phyloP scores from a whole-genome alignment of 73 alveolate genomes.

The Blepharisma stoltei region DNA sequence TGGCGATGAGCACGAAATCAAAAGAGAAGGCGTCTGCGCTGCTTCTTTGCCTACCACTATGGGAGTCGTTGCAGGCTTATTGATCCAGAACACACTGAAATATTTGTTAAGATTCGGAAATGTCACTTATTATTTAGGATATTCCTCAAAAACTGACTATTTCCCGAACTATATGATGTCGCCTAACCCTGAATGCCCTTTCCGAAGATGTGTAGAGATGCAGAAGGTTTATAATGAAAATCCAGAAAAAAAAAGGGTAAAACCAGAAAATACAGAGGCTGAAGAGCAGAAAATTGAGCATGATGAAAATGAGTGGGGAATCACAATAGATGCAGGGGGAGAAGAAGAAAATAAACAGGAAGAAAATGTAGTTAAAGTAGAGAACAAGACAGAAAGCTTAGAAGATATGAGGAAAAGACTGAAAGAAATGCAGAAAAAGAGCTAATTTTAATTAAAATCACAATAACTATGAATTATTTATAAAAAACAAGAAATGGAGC shows the following conservation, averaged over 20 bases:
- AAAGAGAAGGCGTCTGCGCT: conserved; percentile 99
- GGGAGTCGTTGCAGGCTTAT: conserved; percentile 97
- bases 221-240: not conserved
- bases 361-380: not conserved
- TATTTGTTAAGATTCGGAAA: conserved; percentile 88
- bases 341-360: not conserved
- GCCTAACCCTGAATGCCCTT: conserved; percentile 84
- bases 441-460: not conserved
- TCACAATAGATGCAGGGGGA: not conserved
- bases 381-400: not conserved
- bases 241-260: not conserved
- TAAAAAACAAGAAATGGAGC: too few relatives aligned
- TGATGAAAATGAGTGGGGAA: conserved; percentile 29
- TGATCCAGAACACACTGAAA: conserved; percentile 84
- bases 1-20: conserved; percentile 90
- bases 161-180: conserved; percentile 76
- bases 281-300: not conserved
- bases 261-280: not conserved
- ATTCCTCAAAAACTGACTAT: conserved; percentile 85
- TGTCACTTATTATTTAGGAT: conserved; percentile 76
- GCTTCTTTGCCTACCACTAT: conserved; percentile 99
- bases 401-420: conserved; percentile 23
- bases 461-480: too few relatives aligned
- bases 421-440: conserved; percentile 6
- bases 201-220: not conserved